Base-by-base conservation (phyloP, 2,329 filamentous ascomycete species). In the Monosporascus sp. region DNA sequence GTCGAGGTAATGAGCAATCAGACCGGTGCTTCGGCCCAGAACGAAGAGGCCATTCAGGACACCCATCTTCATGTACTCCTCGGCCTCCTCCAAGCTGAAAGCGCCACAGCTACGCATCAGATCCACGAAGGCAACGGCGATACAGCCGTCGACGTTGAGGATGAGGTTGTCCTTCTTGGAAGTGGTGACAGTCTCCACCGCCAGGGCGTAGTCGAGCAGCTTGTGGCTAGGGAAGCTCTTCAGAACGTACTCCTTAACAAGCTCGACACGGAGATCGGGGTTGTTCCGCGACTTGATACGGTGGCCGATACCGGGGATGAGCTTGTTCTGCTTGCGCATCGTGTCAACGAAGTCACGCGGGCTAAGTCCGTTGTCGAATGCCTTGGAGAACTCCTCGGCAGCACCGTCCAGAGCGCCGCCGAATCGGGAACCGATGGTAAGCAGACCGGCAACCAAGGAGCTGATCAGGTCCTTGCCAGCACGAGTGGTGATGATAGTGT, bases 101-200 rank as follows among this genome's bases (percentile, higher is more conserved):
- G 94, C 93, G 73, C 94, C 94, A 73, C 92, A 96, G 85, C 96
- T 96, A 76, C 94, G 90, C 77, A 99, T 81, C 60, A 99, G 81
- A 70, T 99, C 94, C 62, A 99, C 92, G 71, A 99, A 99, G 87
- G 92, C 97, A 72, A 99, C 94, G 63, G 94, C 94, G 69, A 99
- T 89, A 74, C 90, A 96, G 67, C 94, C 94, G 71, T 97, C 94
- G 55, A 99, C 94, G 82, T 99, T 99, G 69, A 99, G 87, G 67
- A 99, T 99, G 65, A 99, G 85, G 83, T 97, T 99, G 80, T 99
- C 94, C 85, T 99, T 99, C 89, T 99, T 99, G 62, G 91, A 97
- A 49, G 94, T 99, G 52, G 94, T 99, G 61, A 99, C 94, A 11
- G 89, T 89, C 85, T 99, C 94, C 63, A 99, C 94, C 47, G 94